Evolutionary conservation across 176 grass and related monocot species (phyloP), one percentile per base, ranked within the genome.

Genomic region (Avena atlantica): DNA sequence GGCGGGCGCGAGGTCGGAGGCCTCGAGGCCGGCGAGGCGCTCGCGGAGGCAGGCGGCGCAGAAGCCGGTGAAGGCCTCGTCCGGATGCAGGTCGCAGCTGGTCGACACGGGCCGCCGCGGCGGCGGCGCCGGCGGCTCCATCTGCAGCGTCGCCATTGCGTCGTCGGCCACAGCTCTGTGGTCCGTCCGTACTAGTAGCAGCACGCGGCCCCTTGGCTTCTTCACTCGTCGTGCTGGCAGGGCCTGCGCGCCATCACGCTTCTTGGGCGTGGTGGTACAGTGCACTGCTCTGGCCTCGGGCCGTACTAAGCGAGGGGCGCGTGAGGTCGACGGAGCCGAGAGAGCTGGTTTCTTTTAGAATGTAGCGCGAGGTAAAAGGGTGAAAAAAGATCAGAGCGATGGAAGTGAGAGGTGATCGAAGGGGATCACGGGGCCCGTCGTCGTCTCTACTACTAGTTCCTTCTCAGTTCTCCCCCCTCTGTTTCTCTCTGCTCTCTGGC

Each of bases 11-110:
- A 83, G 47, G 9, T 76, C 51, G 51, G 40, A 72, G 45, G 86
- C 19, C 74, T 99, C 97, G 67, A 96, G 92, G 59, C 94, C 97
- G 0, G 92, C 31, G 9, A 99, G 94, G 64, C 97, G 97, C 81
- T 99, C 92, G 59, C 92, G 94, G 89, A 99, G 97, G 78, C 97
- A 99, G 52, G 92, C 88, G 36, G 89, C 70, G 84, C 97, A 99
- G 89, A 99, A 97, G 34, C 94, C 94, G 12, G 92, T 99, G 83
- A 99, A 88, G 4, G 77, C 74, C 89, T 96, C 94, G 0, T 78
- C 92, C 9, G 92, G 94, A 77, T 99, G 97, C n/a, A 99, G 91
- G 87, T 94, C 90, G 67, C 94, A 99, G 42, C 74, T 92, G 16
- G 90, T 89, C 12, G 86, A 68, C 52, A 85, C 77, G 52, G 90